Base-by-base conservation (phyloP, 768 basidiomycete genomes). In the Mycena vitilis region DNA sequence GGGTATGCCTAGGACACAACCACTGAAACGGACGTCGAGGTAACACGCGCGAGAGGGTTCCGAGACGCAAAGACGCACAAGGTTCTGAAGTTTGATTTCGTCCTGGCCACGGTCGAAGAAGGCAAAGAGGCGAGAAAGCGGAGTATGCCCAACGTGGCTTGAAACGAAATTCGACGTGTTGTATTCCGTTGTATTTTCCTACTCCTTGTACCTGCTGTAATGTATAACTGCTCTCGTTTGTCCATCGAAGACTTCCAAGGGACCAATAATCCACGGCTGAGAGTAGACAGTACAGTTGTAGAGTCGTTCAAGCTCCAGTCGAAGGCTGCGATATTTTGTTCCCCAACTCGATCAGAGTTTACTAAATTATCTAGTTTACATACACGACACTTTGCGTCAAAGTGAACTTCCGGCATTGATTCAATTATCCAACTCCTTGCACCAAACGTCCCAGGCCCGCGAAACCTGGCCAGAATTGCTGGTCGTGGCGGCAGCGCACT, bases 21-120 rank as follows among this genome's bases (percentile, higher is more conserved):
- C 54, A 78, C 85, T 20, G 77, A 94, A 36, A 78, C 84, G 1
- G 88, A 93, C 66, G 82, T 84, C 9, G 78, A 75, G 15, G 81
- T 90, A 66, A 86, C 88, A 7, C 82, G 85, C 61, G 82, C 85
- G 68, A 86, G 88, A 45, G 88, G 89, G 1, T 87, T 86, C 77
- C 76, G 76, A 44, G 78, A 84, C 2, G 77, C 75, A 13, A 82
- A 79, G 63, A 74, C 78, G 0, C 84, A 85, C 68, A 71, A 75
- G 15, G 80, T 79, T 53, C 47, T 86, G 38, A 81, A 82, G 66
- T 73, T 77, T 7, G 82, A 85, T 62, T 82, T 86, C 55, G 73
- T 85, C 5, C 73, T 86, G 12, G 80, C 82, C 2, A 85, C 82
- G 2, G 73, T 74, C 0, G 81, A 83, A 57, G 81, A 86, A 72